Evolutionary conservation across 371 early-diverging fungal genomes (phyloP), one percentile per base, ranked within the genome.

Genomic region (Mucor piriformis): DNA sequence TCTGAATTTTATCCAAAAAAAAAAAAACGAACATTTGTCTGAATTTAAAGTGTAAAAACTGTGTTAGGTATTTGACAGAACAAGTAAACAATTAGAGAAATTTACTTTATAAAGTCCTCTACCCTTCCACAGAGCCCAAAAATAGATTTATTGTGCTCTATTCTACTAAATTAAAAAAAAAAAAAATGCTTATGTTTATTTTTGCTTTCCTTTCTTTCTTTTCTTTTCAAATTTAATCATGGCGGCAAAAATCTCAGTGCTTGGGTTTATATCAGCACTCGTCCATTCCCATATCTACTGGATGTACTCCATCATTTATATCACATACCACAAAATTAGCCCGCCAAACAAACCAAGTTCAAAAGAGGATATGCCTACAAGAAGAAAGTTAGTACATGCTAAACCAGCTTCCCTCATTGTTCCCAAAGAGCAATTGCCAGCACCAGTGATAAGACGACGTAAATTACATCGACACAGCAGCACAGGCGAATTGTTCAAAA

Each of bases 221-320:
- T 11, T 37, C 13, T 15, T 15, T 11, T 0, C 11, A 37, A 34
- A 33, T 20, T 33, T 33, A 7, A 33, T 33, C 16, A 27, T 32
- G 6, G 24, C 16, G n/a, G 42, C 23, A 13, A 24, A 53, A 16
- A n/a, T 20, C 10, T 34, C 50, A 29, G 43, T 50, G 15, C 32
- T 57, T 21, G 51, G 57, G 3, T 13, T 54, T 3, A 37, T 63
- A 6, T 58, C 59, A 16, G 64, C 59, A 8, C 21, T 63, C 18
- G 27, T 64, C 8, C 54, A 64, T 43, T 64, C 64, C 4, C 58
- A 64, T 34, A n/a, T 64, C 0, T 64, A 27, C 27, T 58, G 64
- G 64, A 37, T 64, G 13, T 64, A 58, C 16, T 64, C 64, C n/a
- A 59, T 64, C 8, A 42, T 64, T 12, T 64, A 58, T 23, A 64